phyloP scores from a whole-genome alignment of 2,329 filamentous ascomycete species.

The Parasarocladium wereldwijsianum region DNA sequence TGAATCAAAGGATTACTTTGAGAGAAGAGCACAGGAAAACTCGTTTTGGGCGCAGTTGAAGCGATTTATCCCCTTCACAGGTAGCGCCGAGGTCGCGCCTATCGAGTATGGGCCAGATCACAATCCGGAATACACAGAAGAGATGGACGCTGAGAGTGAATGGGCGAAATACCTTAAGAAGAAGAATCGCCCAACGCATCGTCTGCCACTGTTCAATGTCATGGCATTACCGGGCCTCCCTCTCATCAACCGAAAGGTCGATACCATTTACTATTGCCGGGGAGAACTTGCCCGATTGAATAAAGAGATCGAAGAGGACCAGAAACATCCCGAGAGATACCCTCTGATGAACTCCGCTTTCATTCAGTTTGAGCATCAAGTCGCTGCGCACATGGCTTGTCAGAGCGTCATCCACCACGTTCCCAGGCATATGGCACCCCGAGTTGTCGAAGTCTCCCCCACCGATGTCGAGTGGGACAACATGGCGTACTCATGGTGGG shows the following conservation, averaged over 20 bases:
- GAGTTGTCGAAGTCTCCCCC: slow-evolving; percentile 85
- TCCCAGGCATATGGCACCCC: slow-evolving; percentile 84
- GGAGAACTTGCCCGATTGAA: slow-evolving; percentile 78
- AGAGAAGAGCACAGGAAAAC: slow-evolving; percentile 20
- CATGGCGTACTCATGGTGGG: slow-evolving; percentile 92
- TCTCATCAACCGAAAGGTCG: slow-evolving; percentile 74
- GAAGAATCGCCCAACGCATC: slow-evolving; percentile 75
- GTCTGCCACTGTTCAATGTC: slow-evolving; percentile 46
- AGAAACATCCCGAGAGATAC: slow-evolving; percentile 70
- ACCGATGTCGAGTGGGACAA: slow-evolving; percentile 94
- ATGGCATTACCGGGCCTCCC: slow-evolving; percentile 69
- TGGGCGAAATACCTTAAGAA: slow-evolving; percentile 76
- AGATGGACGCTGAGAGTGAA: slow-evolving; percentile 48
- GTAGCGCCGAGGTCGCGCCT: slow-evolving; percentile 24
- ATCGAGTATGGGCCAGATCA: slow-evolving; percentile 48
- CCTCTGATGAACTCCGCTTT: slow-evolving; percentile 94
- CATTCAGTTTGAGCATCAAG: slow-evolving; percentile 96
- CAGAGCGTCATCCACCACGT: slow-evolving; percentile 83
- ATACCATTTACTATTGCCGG: slow-evolving; percentile 86
- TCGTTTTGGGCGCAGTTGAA: slow-evolving; percentile 37
- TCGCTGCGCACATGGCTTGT: slow-evolving; percentile 95
- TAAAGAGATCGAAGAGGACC: slow-evolving; percentile 80
- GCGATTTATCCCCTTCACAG: slow-evolving; percentile 31
- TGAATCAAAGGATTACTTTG: slow-evolving; percentile 22
- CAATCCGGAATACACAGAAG: slow-evolving; percentile 40